A percentile compares a stretch with the other conserved stretches of the same genome.
These are phyloP conservation scores for Apophysomyces trapeziformis DNA, from an alignment of 371 early-diverging fungal species.

Conservation along the genomic window DNA sequence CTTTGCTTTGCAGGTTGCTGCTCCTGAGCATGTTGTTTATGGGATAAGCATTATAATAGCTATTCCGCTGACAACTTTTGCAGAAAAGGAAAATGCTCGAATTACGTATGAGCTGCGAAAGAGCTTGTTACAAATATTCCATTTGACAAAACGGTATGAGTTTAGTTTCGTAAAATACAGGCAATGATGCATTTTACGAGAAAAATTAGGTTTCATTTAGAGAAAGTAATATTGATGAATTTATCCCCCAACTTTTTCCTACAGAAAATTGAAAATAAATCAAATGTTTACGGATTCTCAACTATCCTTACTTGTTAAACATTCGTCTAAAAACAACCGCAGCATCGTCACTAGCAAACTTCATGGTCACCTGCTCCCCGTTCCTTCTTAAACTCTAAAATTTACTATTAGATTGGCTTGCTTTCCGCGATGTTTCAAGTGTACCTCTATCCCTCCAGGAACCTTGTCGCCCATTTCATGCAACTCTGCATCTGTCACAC, in stretches of 20 bases:
- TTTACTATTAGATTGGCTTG: neutral
- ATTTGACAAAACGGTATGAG: no score
- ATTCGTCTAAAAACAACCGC: conserved; percentile 1
- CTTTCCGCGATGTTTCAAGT: neutral
- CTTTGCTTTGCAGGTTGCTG: no score
- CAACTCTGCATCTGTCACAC: neutral
- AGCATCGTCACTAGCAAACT: neutral
- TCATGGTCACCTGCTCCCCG: neutral
- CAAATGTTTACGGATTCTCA: neutral
- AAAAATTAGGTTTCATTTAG: neutral
- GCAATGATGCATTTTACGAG: no score
- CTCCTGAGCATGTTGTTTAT: no score
- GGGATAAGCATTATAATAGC: no score
- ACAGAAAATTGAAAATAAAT: neutral
- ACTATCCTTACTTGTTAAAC: conserved; percentile 3
- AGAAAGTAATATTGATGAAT: neutral
- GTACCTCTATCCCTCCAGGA: neutral
- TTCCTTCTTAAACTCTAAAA: neutral
- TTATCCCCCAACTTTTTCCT: conserved; percentile 1
- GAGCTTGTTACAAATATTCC: no score
- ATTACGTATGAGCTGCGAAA: no score
- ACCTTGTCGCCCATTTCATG: conserved; percentile 2
- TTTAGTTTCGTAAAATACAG: no score
- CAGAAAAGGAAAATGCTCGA: no score
- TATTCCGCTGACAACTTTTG: no score